Percentiles rank a stretch among this genome's conserved stretches.
These are phyloP conservation scores for Boeremia lycopersici DNA, from an alignment of 2,329 filamentous ascomycete genomes.

Conservation along the genomic window DNA sequence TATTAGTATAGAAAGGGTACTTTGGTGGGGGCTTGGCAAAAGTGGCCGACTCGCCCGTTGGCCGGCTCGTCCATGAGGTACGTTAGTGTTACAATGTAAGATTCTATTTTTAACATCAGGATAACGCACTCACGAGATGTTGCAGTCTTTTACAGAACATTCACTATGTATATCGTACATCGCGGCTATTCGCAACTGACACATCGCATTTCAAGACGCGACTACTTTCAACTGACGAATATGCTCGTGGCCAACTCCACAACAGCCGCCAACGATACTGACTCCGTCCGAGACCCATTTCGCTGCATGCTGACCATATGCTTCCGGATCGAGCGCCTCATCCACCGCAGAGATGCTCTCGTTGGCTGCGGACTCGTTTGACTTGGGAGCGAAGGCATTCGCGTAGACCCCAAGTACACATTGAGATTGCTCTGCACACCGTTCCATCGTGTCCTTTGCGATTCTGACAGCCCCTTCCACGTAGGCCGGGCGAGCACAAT, in stretches of 20 bases:
- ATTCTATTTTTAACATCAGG: too few relatives aligned
- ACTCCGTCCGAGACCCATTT: not conserved
- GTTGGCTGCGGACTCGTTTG: not conserved
- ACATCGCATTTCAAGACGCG: not conserved
- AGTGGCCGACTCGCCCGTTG: too few relatives aligned
- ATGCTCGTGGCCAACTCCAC: not conserved
- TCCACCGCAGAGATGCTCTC: not conserved
- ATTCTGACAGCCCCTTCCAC: not conserved
- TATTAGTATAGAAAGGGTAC: too few relatives aligned
- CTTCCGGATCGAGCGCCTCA: not conserved
- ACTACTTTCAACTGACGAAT: not conserved
- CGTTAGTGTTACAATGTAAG: too few relatives aligned
- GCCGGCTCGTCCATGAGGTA: too few relatives aligned
- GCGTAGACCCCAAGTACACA: not conserved
- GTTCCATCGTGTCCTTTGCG: not conserved
- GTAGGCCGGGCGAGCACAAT: not conserved
- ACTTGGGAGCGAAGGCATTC: not conserved
- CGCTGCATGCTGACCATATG: not conserved
- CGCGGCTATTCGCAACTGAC: not conserved
- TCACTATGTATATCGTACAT: not conserved
- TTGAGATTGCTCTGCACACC: not conserved
- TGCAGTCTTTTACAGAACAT: not conserved
- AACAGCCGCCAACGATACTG: not conserved
- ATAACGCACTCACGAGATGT: not conserved
- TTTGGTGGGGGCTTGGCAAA: too few relatives aligned